These are phyloP conservation scores for Aspergillus ruber DNA, from an alignment of 2,329 filamentous ascomycete species.

Conservation along the genomic window DNA sequence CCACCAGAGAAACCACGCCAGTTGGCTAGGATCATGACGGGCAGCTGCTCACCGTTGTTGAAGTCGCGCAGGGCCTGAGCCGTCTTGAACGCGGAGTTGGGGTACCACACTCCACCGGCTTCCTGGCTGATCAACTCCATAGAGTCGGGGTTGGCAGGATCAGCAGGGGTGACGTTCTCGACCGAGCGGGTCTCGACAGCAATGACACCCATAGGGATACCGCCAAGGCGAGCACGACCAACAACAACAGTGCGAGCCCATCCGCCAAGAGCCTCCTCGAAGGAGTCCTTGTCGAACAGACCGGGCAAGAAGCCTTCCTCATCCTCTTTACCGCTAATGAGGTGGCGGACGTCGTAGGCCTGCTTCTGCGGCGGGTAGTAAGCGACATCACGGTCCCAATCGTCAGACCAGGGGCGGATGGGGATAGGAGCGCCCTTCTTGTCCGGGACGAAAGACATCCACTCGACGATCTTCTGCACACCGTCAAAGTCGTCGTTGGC, in stretches of 20 bases:
- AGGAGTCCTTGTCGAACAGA: constrained; percentile 94
- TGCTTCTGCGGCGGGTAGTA: constrained; percentile 76
- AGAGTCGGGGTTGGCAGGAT: constrained; percentile 96
- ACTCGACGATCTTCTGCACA: constrained; percentile 95
- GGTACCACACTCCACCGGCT: constrained; percentile 98
- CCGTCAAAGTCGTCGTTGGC: constrained; percentile 96
- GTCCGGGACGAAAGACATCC: constrained; percentile 95
- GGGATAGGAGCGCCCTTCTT: constrained; percentile 89
- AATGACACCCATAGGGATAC: constrained; percentile 97
- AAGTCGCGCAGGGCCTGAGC: constrained; percentile 98
- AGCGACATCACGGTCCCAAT: constrained; percentile 86
- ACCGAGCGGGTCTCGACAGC: constrained; percentile 92
- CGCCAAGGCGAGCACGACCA: constrained; percentile 89
- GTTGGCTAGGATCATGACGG: constrained; percentile 98
- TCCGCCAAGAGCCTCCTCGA: constrained; percentile 90
- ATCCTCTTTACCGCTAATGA: constrained; percentile 82
- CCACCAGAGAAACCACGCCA: constrained; percentile 99
- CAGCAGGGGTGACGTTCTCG: constrained; percentile 93
- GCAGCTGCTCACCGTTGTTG: constrained; percentile 97
- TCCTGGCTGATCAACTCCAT: constrained; percentile 93
- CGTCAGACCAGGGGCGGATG: constrained; percentile 77
- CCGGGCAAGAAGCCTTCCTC: constrained; percentile 79
- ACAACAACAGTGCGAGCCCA: constrained; percentile 97
- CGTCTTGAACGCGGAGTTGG: constrained; percentile 99
- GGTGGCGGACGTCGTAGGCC: constrained; percentile 85